Evolutionary conservation across 1,284 basidiomycete genomes (phyloP), one percentile per base, ranked within the genome.

Genomic region (Leccinum griseonigrum): DNA sequence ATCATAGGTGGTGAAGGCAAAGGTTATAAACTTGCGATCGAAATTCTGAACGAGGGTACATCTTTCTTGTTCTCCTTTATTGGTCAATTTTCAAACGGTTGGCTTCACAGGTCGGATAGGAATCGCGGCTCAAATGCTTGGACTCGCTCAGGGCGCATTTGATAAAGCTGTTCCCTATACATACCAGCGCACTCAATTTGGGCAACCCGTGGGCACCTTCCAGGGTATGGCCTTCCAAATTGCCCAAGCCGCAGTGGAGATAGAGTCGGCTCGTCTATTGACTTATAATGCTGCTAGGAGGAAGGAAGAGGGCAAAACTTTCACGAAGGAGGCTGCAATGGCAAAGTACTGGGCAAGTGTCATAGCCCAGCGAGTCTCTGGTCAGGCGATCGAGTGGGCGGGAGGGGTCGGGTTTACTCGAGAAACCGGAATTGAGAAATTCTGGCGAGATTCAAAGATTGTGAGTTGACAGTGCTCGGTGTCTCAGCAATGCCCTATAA

Each of bases 11-110:
- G 91, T 57, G 91, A 90, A 70, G 97, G 97, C 60, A 89, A 92
- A 75, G 97, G 97, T 0, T 99, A 99, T 84, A 98, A 98, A 83
- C 85, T 95, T 73, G 97, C 97, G 57, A 99, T 99, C 66, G 94
- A 99, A 78, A 98, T 98, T 67, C 78, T 99, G 63, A 99, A 99
- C 76, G 97, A 99, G 79, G 96, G 87, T 78, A 71, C 31, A 60
- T 60, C 34, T 58, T 36, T 36, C 8, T 34, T 13, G 32, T 10
- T 6, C 54, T 32, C n/a, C 8, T 63, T 53, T 8, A 16, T n/a
- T 5, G 13, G 29, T 14, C 11, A 16, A 31, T 29, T 46, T 40
- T 36, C 18, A 32, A 58, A 52, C 1, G 4, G 29, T 60, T 43
- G 11, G n/a, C 22, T 56, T 48, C 50, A 18, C 56, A 83, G 85